Percentiles rank a stretch among this genome's conserved stretches.
Evolutionary conservation across 1,284 basidiomycete genomes (phyloP).

Genomic region (Exsudoporus floridanus): DNA sequence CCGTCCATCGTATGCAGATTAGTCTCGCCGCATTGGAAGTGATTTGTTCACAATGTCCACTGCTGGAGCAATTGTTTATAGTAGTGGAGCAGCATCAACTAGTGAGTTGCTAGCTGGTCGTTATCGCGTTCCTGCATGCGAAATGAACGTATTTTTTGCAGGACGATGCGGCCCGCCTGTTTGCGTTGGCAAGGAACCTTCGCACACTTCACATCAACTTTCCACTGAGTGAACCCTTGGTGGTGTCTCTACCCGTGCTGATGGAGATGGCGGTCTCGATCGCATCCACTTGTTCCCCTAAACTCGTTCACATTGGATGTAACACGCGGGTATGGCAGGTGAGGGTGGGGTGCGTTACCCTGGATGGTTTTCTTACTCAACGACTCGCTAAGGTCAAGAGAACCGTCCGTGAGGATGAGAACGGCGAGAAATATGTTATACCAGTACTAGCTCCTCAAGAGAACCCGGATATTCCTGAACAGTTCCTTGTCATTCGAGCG

Average conservation of each 20-base stretch:
- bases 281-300: slow-evolving; percentile 42
- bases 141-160: slow-evolving; percentile 27
- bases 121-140: neutral
- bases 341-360: slow-evolving; percentile 15
- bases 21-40: slow-evolving; percentile 47
- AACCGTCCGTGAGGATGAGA: slow-evolving; percentile 36
- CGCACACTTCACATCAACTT: slow-evolving; percentile 37
- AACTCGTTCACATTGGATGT: slow-evolving; percentile 50
- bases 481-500: slow-evolving; percentile 62
- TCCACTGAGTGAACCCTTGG: slow-evolving; percentile 13
- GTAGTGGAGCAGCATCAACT: slow-evolving; percentile 48
- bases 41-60: slow-evolving; percentile 52
- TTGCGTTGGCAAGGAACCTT: slow-evolving; percentile 36
- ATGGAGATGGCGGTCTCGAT: slow-evolving; percentile 40
- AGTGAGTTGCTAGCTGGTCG: slow-evolving; percentile 37
- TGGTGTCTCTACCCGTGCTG: slow-evolving; percentile 29
- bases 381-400: slow-evolving; percentile 48
- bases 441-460: slow-evolving; percentile 54
- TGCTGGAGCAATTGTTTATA: slow-evolving; percentile 62
- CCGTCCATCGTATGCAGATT: slow-evolving; percentile 62
- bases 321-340: slow-evolving; percentile 54
- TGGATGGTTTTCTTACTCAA: neutral
- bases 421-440: slow-evolving; percentile 39
- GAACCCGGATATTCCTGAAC: slow-evolving; percentile 65
- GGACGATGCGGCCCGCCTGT: slow-evolving; percentile 39